Percentiles rank a stretch among this genome's conserved stretches.
phyloP scores from a whole-genome alignment of 2,329 filamentous ascomycete species.

The Pseudogymnoascus sp. region DNA sequence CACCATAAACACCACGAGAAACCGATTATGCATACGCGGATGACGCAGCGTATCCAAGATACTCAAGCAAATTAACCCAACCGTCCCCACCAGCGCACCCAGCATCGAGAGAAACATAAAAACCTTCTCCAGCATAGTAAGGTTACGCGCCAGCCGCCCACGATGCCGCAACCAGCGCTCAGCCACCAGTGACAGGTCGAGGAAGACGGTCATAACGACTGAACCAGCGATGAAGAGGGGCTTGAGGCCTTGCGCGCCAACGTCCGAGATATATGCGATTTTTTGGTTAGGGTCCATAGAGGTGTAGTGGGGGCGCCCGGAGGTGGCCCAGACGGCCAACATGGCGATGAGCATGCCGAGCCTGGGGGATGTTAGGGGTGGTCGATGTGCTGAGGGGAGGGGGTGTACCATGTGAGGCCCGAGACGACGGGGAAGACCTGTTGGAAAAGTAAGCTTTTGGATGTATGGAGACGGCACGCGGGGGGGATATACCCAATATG shows the following conservation, averaged over 20 bases:
- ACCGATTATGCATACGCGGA: conserved; percentile 59
- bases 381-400: conserved; percentile 16
- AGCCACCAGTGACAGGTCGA: conserved; percentile 70
- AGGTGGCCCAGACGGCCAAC: conserved; percentile 59
- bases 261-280: conserved; percentile 66
- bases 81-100: conserved; percentile 65
- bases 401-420: conserved; percentile 37
- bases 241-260: conserved; percentile 54
- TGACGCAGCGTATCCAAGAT: conserved; percentile 78
- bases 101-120: conserved; percentile 54
- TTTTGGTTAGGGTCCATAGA: conserved; percentile 50
- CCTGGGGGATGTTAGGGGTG: conserved; percentile 29
- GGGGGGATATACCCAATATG: conserved; percentile 36
- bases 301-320: conserved; percentile 45
- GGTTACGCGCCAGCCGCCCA: conserved; percentile 69
- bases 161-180: conserved; percentile 81
- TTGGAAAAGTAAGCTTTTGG: conserved; percentile 9
- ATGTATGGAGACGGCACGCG: neutral
- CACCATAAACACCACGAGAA: conserved; percentile 73
- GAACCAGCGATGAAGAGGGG: conserved; percentile 71
- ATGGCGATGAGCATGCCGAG: conserved; percentile 60
- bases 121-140: conserved; percentile 51
- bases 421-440: conserved; percentile 62
- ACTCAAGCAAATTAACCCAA: conserved; percentile 71
- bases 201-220: conserved; percentile 63